Evolutionary conservation across 2,329 filamentous ascomycete genomes (phyloP), one percentile per base, ranked within the genome.

Genomic region (Colletotrichum spinosum): DNA sequence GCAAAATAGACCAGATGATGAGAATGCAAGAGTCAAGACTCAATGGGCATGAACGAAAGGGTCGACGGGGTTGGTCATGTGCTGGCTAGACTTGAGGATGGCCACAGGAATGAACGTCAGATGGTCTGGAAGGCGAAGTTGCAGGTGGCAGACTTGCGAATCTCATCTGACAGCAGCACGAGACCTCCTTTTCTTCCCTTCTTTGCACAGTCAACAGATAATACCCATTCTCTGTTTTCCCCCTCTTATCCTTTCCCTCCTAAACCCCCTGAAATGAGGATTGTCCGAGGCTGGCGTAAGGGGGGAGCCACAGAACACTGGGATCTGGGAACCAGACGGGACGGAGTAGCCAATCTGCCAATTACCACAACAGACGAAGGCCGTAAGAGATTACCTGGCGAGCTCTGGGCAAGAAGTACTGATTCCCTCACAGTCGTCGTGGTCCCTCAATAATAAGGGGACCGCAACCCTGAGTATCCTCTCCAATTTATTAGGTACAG

Each of bases 261-360:
- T 38, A 25, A 25, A 25, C 50, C 50, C 42, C 58, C 63, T 66
- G 46, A 66, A 66, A 66, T 66, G 53, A 66, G 53, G 63, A 66
- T 66, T 62, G 54, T 57, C 63, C 63, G 52, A 49, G 33, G 52
- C 52, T 65, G 58, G 42, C 52, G 52, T 53, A 66, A 53, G 63
- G 63, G 63, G 45, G 11, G 12, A 34, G 13, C 12, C 34, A 59
- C 54, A 55, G 39, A 34, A 33, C 45, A 45, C 55, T 58, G 55
- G 55, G 46, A 58, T 58, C 55, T 51, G 46, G 48, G 55, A 17
- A 50, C 55, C 55, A 46, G 55, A 58, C 55, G 55, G 55, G 55
- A 58, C 55, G 46, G 55, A 46, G 55, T 58, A 51, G 46, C 46
- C 55, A 51, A 51, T 58, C 55, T 58, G n/a, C 55, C 46, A 58